Base-by-base conservation (phyloP, 768 basidiomycete genomes). In the Hortiboletus flavorubellus region DNA sequence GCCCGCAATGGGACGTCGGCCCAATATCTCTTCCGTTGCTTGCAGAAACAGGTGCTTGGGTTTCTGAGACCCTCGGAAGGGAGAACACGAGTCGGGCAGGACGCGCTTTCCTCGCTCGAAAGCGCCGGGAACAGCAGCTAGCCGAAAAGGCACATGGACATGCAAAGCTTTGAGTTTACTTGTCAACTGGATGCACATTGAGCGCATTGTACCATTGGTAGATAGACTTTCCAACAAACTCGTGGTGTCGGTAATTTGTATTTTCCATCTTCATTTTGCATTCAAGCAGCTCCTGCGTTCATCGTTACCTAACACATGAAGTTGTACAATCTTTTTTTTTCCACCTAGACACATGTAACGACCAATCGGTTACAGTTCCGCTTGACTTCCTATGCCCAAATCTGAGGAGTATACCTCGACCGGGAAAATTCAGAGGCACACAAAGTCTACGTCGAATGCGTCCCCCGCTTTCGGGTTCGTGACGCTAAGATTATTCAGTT, bases 31-130 rank as follows among this genome's bases (percentile, higher is more conserved):
- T 94, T 39, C 79, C 84, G n/a, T 72, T 80, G 55, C 76, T 94
- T 42, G 86, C 82, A 3, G 83, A 86, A 43, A 84, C 86, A 34
- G 94, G 93, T 0, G 84, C 79, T 69, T 97, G 93, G 94, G 85
- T 96, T 51, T 86, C 83, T 33, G 76, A 80, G 56, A 66, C 76
- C 53, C 74, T 97, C 7, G 83, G 84, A 1, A 75, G 85, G 56
- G 76, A 81, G 59, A 93, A 83, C 61, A 83, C 80, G 33, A 93
- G 91, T 67, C 78, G 91, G 14, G 91, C 85, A 1, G 92, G 88
- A 1, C 79, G 80, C 55, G 93, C 92, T 10, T 71, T 87, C 55
- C 72, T 81, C 53, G 84, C 89, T 15, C 76, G 77, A 52, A 73
- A 72, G 59, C 64, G 66, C 46, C 69, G 77, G 41, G 74, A 79